A percentile compares a stretch with the other conserved stretches of the same genome.
Evolutionary conservation across 179 eudicot genomes (phyloP).

Genomic region (Spergularia azorica): DNA sequence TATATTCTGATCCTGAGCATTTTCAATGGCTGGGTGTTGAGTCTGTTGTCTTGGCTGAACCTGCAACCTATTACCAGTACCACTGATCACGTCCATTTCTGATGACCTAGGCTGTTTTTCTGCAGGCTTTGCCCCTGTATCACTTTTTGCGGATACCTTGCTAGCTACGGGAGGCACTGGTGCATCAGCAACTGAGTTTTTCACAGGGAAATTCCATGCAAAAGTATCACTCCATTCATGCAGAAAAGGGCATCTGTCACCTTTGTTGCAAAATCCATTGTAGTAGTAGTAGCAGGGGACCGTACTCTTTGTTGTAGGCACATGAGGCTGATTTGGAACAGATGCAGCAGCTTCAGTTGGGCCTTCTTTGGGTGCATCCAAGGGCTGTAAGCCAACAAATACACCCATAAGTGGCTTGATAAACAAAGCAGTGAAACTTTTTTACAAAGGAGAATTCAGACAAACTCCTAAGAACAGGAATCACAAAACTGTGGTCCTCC

Average conservation of each 20-base stretch:
- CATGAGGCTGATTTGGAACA: slow-evolving; percentile 27
- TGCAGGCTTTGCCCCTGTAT: slow-evolving; percentile 28
- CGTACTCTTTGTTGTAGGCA: slow-evolving; percentile 43
- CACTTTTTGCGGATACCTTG: slow-evolving; percentile 37
- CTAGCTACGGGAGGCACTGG: slow-evolving; percentile 31
- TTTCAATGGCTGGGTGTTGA: slow-evolving; percentile 17
- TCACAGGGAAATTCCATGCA: slow-evolving; percentile 36
- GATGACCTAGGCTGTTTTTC: slow-evolving; percentile 22
- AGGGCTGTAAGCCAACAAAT: slow-evolving; percentile 44
- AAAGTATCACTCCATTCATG: slow-evolving; percentile 43
- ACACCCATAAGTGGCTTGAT: not conserved
- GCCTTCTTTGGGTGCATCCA: slow-evolving; percentile 43
- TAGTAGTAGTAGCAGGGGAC: slow-evolving; percentile 63
- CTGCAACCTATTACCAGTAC: slow-evolving; percentile 14
- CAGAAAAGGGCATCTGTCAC: slow-evolving; percentile 54
- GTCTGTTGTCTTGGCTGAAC: slow-evolving; percentile 20
- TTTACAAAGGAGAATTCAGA: not conserved
- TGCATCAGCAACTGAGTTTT: slow-evolving; percentile 30
- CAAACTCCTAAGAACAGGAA: too few species aligned
- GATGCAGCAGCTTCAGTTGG: slow-evolving; percentile 40
- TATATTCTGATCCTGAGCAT: slow-evolving; percentile 26
- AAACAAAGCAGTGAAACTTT: not conserved
- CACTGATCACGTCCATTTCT: slow-evolving; percentile 24
- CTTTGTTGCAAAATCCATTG: slow-evolving; percentile 68
- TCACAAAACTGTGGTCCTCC: not conserved